phyloP scores from a whole-genome alignment of 441 rosid species.

The Macaranga tanarius region DNA sequence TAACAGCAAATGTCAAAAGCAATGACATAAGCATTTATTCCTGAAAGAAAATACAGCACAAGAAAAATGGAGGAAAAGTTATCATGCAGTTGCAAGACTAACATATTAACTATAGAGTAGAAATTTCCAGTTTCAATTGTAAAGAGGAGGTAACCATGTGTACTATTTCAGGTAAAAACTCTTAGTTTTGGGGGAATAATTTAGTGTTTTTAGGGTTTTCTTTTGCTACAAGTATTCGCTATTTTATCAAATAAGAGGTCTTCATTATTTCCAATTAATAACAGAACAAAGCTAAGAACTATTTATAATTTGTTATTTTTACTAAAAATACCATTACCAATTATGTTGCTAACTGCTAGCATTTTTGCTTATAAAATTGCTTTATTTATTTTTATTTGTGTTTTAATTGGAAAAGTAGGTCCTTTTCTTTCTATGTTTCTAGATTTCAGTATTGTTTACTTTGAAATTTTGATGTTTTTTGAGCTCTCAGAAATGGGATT shows the following conservation, averaged over 20 bases:
- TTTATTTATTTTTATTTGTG: conserved; percentile 11
- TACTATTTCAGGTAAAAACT: no score
- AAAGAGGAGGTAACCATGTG: no score
- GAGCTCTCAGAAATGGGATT: conserved; percentile 5
- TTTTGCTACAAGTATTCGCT: no score
- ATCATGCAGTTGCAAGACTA: no score
- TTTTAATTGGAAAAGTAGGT: conserved; percentile 7
- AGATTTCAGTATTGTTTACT: not conserved
- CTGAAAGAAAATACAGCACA: conserved; percentile 22
- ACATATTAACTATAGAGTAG: no score
- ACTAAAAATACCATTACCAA: no score
- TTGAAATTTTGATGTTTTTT: conserved; percentile 8
- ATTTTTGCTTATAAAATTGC: not conserved
- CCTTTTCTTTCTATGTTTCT: conserved; percentile 11
- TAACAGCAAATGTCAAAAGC: conserved; percentile 79
- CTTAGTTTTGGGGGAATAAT: no score
- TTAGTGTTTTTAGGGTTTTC: no score
- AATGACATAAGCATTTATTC: no score
- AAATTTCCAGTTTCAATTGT: no score
- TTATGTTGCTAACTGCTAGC: conserved; percentile 6
- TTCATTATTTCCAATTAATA: conserved; percentile 11
- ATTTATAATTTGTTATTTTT: not conserved
- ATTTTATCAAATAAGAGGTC: conserved; percentile 22
- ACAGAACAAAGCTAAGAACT: conserved; percentile 18
- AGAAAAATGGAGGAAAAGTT: not conserved